Evolutionary conservation across 2,329 filamentous ascomycete species (phyloP).

Genomic region (Teratosphaeria pseudoeucalypti): DNA sequence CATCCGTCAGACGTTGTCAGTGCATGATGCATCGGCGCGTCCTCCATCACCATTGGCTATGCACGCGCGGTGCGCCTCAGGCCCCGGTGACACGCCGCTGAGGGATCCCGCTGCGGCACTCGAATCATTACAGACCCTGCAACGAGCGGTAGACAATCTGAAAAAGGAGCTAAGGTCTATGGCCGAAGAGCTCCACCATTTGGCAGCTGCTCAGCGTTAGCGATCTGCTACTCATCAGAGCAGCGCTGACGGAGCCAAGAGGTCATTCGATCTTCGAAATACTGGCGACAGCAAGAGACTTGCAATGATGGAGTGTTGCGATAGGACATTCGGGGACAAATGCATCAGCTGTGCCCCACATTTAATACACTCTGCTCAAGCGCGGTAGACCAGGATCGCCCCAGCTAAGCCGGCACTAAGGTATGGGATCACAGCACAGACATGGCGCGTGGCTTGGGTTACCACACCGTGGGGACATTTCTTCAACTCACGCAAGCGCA

Average conservation of each 20-base stretch:
- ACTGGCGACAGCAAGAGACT: not conserved
- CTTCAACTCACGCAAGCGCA: not conserved
- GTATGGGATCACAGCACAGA: constrained; percentile 4
- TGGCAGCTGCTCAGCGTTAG: not conserved
- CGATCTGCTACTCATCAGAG: not conserved
- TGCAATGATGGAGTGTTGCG: not conserved
- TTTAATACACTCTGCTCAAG: not conserved
- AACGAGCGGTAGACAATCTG: constrained; percentile 13
- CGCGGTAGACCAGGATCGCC: not conserved
- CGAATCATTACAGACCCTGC: constrained; percentile 11
- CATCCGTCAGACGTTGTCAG: constrained; percentile 4
- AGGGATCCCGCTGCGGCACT: constrained; percentile 7
- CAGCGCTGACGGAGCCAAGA: not conserved
- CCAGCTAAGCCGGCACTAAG: constrained; percentile 1
- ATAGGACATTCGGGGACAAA: not conserved
- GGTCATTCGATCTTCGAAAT: not conserved
- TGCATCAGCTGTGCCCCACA: not conserved
- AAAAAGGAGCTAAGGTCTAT: constrained; percentile 11
- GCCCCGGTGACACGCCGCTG: constrained; percentile 6
- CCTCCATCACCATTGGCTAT: constrained; percentile 3
- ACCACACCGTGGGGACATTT: constrained; percentile 1
- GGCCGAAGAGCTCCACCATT: not conserved
- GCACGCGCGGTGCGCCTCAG: constrained; percentile 7
- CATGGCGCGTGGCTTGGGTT: constrained; percentile 2
- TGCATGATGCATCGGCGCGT: not conserved